Conservation (phyloP, 441 rosid genomes). For the Breynia disticha region DNA sequence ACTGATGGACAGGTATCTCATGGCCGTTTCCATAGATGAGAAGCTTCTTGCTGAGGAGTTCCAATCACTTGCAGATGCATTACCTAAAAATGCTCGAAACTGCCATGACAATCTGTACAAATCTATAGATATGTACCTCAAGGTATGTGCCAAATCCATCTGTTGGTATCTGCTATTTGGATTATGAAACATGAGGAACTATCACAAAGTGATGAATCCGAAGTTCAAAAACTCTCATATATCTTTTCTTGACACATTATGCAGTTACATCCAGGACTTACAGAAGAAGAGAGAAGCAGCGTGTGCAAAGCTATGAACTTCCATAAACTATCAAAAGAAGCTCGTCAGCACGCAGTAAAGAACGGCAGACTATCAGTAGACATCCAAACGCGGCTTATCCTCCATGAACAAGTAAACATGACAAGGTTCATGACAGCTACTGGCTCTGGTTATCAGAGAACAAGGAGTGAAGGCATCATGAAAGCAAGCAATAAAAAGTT, state of each 20-base stretch:
- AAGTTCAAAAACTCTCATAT: too few relatives aligned
- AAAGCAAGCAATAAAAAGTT: slow-evolving; percentile 15
- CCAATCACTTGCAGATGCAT: slow-evolving; percentile 28
- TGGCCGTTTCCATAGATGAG: slow-evolving; percentile 31
- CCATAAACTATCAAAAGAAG: slow-evolving; percentile 41
- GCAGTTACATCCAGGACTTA: slow-evolving; percentile 38
- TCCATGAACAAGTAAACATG: slow-evolving; percentile 39
- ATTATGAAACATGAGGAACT: too few relatives aligned
- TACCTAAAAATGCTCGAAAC: slow-evolving; percentile 32
- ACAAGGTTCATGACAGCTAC: slow-evolving; percentile 23
- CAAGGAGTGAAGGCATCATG: slow-evolving; percentile 24
- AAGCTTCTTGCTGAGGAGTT: slow-evolving; percentile 29
- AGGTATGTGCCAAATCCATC: slow-evolving; percentile 25
- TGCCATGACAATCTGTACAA: slow-evolving; percentile 40
- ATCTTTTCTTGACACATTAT: background rate
- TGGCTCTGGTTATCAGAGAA: slow-evolving; percentile 21
- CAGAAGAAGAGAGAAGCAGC: slow-evolving; percentile 38
- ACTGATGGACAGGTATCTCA: slow-evolving; percentile 41
- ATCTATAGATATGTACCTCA: slow-evolving; percentile 52
- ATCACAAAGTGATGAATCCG: too few relatives aligned
- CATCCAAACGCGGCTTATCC: slow-evolving; percentile 23
- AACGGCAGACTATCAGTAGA: slow-evolving; percentile 33
- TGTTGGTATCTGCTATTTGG: background rate
- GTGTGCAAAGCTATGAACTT: slow-evolving; percentile 36
- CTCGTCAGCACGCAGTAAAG: slow-evolving; percentile 31